phyloP scores from a whole-genome alignment of 441 rosid species.

The Populus tomentosa region DNA sequence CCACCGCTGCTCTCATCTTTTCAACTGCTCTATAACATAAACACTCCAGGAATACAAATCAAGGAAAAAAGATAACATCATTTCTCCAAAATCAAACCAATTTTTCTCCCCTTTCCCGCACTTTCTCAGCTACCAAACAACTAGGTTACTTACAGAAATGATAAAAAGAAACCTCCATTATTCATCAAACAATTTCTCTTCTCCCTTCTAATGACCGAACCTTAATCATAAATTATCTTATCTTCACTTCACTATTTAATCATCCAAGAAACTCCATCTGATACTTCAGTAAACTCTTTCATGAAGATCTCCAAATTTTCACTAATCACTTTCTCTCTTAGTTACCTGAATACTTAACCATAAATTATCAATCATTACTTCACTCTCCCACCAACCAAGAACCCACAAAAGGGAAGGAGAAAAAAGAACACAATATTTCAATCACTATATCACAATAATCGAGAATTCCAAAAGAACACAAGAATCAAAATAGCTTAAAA shows the following conservation, averaged over 20 bases:
- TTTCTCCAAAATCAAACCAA: neutral
- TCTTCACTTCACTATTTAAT: neutral
- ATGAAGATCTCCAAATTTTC: too few species aligned
- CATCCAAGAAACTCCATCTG: neutral
- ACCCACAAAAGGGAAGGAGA: neutral
- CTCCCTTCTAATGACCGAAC: too few species aligned
- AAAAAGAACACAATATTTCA: too few species aligned
- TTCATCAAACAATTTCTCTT: neutral
- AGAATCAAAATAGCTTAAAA: neutral
- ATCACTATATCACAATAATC: neutral
- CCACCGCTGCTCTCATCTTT: neutral
- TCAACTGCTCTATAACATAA: neutral
- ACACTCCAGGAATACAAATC: too few species aligned
- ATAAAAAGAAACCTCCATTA: neutral
- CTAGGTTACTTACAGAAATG: neutral
- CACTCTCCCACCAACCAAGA: neutral
- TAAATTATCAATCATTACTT: neutral
- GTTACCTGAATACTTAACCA: neutral
- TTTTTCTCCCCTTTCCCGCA: neutral
- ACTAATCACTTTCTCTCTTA: neutral
- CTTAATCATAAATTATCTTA: neutral
- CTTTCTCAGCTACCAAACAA: neutral
- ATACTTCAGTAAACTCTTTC: too few species aligned
- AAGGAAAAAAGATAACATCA: neutral
- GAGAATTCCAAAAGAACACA: neutral